These are phyloP conservation scores for Aspergillus luchuensis DNA, from an alignment of 2,329 filamentous ascomycete genomes.

Conservation along the genomic window DNA sequence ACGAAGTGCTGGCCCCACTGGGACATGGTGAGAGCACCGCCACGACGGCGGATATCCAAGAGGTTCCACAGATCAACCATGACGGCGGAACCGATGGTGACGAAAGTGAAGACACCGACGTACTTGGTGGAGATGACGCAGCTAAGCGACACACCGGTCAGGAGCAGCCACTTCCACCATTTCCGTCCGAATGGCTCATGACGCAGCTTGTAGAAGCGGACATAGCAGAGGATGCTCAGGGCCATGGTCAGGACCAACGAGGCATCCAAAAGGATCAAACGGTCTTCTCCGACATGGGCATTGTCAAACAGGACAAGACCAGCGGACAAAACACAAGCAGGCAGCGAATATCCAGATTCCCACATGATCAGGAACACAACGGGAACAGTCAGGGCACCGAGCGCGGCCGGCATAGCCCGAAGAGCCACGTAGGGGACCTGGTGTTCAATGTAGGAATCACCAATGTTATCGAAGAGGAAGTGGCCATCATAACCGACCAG, in stretches of 20 bases:
- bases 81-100: constrained; percentile 93
- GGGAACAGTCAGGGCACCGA: constrained; percentile 91
- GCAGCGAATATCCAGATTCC: constrained; percentile 97
- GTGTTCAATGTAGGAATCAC: constrained; percentile 95
- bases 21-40: constrained; percentile 75
- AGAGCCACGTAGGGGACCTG: constrained; percentile 97
- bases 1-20: constrained; percentile 87
- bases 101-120: constrained; percentile 92
- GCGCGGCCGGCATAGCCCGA: constrained; percentile 85
- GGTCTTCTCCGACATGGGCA: constrained; percentile 93
- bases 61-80: constrained; percentile 94
- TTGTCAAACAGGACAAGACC: constrained; percentile 93
- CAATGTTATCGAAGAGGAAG: constrained; percentile 99
- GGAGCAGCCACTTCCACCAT: constrained; percentile 99
- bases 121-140: constrained; percentile 99
- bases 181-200: constrained; percentile 88
- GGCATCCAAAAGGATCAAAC: constrained; percentile 91
- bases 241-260: constrained; percentile 96
- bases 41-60: constrained; percentile 80
- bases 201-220: constrained; percentile 95
- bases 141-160: constrained; percentile 91
- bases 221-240: constrained; percentile 87
- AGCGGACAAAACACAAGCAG: constrained; percentile 84
- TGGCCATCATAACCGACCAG: constrained; percentile 94
- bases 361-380: constrained; percentile 98